Conservation (phyloP, 1,139 yeast genomes). For the Blastobotrys arbuscula region DNA sequence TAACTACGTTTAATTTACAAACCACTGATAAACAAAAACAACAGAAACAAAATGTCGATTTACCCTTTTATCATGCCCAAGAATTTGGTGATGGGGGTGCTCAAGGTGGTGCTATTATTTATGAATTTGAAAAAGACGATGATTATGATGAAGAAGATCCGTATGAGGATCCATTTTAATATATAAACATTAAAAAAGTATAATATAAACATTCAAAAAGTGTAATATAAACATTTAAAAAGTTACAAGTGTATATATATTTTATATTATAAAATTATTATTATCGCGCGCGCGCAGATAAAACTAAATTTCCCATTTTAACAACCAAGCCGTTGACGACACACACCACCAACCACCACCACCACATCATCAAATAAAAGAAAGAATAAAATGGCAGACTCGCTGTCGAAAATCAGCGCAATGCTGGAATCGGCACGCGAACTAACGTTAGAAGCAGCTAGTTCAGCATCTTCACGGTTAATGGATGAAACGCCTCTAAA, state of each 20-base stretch:
- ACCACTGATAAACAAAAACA: constrained; percentile 68
- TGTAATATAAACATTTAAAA: neutral
- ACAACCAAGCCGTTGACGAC: no score
- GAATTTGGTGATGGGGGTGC: constrained; percentile 65
- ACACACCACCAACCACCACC: neutral
- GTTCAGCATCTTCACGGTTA: constrained; percentile 59
- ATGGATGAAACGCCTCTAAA: constrained; percentile 44
- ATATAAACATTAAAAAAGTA: neutral
- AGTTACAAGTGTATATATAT: no score
- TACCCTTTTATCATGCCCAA: constrained; percentile 89
- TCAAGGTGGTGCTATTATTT: constrained; percentile 68
- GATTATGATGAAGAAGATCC: constrained; percentile 98
- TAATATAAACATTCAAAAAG: neutral
- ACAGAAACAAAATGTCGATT: constrained; percentile 78
- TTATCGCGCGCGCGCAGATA: no score
- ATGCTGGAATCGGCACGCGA: constrained; percentile 78
- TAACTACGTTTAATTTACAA: constrained; percentile 82
- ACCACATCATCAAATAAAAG: neutral
- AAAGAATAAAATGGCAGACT: constrained; percentile 42
- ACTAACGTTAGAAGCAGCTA: constrained; percentile 75
- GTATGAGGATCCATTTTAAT: constrained; percentile 84
- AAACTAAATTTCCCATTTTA: no score
- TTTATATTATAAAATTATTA: neutral
- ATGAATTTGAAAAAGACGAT: constrained; percentile 76
- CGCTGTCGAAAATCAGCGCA: constrained; percentile 46